A percentile compares a stretch with the other conserved stretches of the same genome.
phyloP scores from a whole-genome alignment of 2,329 filamentous ascomycete species.

The Exophiala xenobiotica region DNA sequence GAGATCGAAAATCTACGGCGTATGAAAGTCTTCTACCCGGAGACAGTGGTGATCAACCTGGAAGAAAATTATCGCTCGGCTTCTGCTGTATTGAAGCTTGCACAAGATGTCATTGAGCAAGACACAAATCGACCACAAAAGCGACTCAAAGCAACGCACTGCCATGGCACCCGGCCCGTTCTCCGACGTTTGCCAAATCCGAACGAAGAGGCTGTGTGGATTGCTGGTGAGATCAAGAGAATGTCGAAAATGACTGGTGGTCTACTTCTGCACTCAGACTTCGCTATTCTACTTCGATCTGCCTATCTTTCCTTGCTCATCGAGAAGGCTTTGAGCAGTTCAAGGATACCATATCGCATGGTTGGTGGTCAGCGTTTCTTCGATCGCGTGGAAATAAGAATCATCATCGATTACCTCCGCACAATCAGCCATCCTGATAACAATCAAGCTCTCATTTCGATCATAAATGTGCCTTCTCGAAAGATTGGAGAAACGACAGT shows the following conservation, averaged over 20 bases:
- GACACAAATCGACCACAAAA: constrained; percentile 80
- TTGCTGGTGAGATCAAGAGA: constrained; percentile 78
- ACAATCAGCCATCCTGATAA: constrained; percentile 82
- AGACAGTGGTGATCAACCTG: constrained; percentile 77
- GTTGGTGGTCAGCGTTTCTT: constrained; percentile 89
- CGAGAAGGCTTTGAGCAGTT: constrained; percentile 75
- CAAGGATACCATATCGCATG: constrained; percentile 87
- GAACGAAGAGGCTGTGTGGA: constrained; percentile 78
- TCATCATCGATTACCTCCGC: constrained; percentile 82
- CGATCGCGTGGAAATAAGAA: constrained; percentile 83
- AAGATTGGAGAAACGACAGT: constrained; percentile 79
- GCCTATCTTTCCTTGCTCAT: constrained; percentile 81
- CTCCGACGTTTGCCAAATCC: constrained; percentile 71
- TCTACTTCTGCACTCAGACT: constrained; percentile 71
- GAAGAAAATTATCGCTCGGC: constrained; percentile 96
- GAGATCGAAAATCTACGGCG: constrained; percentile 84
- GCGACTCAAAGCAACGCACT: constrained; percentile 74
- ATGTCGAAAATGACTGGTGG: constrained; percentile 68
- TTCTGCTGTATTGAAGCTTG: constrained; percentile 74
- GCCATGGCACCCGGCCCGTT: constrained; percentile 74
- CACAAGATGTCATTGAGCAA: constrained; percentile 85
- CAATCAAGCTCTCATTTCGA: constrained; percentile 78
- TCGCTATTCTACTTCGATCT: constrained; percentile 84
- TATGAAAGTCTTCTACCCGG: constrained; percentile 72
- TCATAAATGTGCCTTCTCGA: constrained; percentile 81